Evolutionary conservation across 129 eudicot genomes (phyloP).

Genomic region (Pseudognaphalium luteoalbum): DNA sequence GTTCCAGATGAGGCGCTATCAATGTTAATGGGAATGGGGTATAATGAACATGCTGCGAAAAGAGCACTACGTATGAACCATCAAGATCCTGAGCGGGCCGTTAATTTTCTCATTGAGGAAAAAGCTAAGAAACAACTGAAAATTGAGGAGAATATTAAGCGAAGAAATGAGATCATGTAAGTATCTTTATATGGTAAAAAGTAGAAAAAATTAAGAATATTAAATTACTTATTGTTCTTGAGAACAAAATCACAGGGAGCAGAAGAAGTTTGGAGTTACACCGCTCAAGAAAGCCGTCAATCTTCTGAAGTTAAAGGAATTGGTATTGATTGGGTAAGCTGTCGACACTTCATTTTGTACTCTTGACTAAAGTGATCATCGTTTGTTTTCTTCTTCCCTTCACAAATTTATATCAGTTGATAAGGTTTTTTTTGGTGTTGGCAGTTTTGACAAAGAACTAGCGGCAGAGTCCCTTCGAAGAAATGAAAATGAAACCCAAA

Average conservation of each 20-base stretch:
- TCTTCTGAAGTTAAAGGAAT: constrained; percentile 57
- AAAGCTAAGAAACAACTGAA: constrained; percentile 51
- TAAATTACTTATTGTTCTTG: neutral
- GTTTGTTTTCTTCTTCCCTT: neutral
- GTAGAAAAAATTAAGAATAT: constrained; percentile 1
- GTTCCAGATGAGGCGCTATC: constrained; percentile 82
- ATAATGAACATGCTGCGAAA: constrained; percentile 63
- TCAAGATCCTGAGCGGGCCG: constrained; percentile 68
- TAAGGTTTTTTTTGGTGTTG: constrained; percentile 17
- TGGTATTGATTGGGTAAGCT: constrained; percentile 71
- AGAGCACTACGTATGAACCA: constrained; percentile 81
- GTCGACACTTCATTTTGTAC: neutral
- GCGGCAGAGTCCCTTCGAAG: constrained; percentile 94
- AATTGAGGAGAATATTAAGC: constrained; percentile 53
- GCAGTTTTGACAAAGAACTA: constrained; percentile 74
- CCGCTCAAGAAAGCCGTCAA: constrained; percentile 79
- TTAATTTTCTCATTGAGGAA: constrained; percentile 76
- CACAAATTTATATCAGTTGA: neutral
- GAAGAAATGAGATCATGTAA: constrained; percentile 64
- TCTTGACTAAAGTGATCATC: neutral
- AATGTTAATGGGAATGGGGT: constrained; percentile 86
- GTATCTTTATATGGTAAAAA: constrained; percentile 18
- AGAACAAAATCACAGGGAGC: constrained; percentile 65
- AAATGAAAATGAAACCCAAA: constrained; percentile 83
- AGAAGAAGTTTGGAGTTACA: constrained; percentile 77